Conservation (phyloP, 1,284 basidiomycete species). For the Heterobasidion irregulare region DNA sequence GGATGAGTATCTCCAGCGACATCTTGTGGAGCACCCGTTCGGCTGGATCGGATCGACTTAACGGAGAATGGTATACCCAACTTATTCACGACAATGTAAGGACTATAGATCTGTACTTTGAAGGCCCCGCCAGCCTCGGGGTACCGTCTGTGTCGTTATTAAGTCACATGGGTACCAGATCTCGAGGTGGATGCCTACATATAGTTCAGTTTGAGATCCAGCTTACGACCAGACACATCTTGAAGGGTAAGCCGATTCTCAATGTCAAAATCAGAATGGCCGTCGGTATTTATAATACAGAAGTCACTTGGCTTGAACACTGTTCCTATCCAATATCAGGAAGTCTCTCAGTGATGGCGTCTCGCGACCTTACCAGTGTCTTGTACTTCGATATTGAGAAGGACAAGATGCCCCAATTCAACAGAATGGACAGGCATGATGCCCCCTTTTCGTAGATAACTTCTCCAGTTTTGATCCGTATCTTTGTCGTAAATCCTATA, state of each 20-base stretch:
- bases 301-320: slow-evolving; percentile 98
- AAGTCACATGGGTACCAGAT: not conserved
- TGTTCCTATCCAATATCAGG: slow-evolving; percentile 17
- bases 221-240: slow-evolving; percentile 72
- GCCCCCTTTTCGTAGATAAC: slow-evolving; percentile 90
- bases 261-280: slow-evolving; percentile 83
- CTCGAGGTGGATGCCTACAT: slow-evolving; percentile 41
- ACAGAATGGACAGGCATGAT: slow-evolving; percentile 97
- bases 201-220: slow-evolving; percentile 85
- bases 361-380: slow-evolving; percentile 61
- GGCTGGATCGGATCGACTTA: slow-evolving; percentile 60
- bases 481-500: slow-evolving; percentile 98
- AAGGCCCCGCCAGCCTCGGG: slow-evolving; percentile 96
- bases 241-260: slow-evolving; percentile 70
- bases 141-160: slow-evolving; percentile 48
- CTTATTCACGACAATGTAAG: slow-evolving; percentile 93
- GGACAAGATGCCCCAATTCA: slow-evolving; percentile 86
- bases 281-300: slow-evolving; percentile 94
- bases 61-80: slow-evolving; percentile 82
- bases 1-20: slow-evolving; percentile 74
- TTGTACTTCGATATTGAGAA: slow-evolving; percentile 89
- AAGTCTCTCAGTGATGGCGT: not conserved
- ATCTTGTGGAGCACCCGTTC: slow-evolving; percentile 67
- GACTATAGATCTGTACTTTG: slow-evolving; percentile 94
- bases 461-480: slow-evolving; percentile 86